Evolutionary conservation across 2,329 filamentous ascomycete genomes (phyloP), one percentile per base, ranked within the genome.

Genomic region (Colletotrichum sp.): DNA sequence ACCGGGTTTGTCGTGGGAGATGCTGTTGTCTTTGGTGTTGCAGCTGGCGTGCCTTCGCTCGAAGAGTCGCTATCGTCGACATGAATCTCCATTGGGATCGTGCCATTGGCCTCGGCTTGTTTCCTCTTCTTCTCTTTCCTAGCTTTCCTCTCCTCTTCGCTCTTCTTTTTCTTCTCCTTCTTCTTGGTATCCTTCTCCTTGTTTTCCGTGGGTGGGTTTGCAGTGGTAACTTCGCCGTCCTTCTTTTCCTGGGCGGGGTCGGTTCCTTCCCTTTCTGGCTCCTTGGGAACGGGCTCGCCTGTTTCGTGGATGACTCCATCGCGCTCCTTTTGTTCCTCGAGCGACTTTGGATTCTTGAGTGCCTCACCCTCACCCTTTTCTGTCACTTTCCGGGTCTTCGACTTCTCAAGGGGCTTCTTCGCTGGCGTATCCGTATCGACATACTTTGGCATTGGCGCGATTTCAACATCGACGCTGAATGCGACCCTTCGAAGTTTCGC

Each of bases 401-500:
- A 83, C 72, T 85, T 85, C 73, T 90, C 90, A 59, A 86, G 85
- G n/a, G 84, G 81, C 71, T 85, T 87, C 65, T 81, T 82, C 74
- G 78, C 64, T 57, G 83, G 12, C 39, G 89, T 84, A 8, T 90
- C 90, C 18, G 88, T 88, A 5, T 97, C 95, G 16, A 88, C 85
- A 79, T 98, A 97, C 79, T 92, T 93, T 28, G 96, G 95, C 81
- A 95, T 93, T 1, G 96, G 95, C 5, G 96, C 96, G 81, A 99
- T 98, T 84, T 99, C 97, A 6, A 99, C 96, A 81, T 99, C 97
- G 4, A 99, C 97, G 80, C 95, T 98, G 82, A 99, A 99, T 0
- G 96, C 95, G 1, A 99, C 97, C 69, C 96, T 92, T 70, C 95
- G 92, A 75, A 99, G 85, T 83, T 97, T 98, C 65, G 92, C 91